Conservation (phyloP, 1,139 yeast species). For the Yamadazyma sp. region DNA sequence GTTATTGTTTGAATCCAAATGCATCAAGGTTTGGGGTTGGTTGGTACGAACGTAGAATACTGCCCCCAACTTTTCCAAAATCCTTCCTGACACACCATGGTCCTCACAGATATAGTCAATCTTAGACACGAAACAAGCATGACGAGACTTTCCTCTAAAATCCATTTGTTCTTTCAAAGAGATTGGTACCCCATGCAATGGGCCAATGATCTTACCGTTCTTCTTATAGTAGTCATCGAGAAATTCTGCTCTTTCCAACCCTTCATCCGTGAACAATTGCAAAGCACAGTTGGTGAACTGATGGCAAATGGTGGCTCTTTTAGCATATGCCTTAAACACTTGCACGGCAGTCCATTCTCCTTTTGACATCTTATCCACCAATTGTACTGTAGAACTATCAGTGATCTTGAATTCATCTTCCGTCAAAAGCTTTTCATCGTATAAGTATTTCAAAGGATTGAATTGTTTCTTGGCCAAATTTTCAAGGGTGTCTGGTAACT, state of each 20-base stretch:
- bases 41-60: constrained; percentile 53
- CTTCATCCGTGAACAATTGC: constrained; percentile 35
- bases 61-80: constrained; percentile 64
- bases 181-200: constrained; percentile 57
- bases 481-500: constrained; percentile 41
- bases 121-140: constrained; percentile 61
- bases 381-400: constrained; percentile 37
- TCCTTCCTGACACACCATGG: constrained; percentile 51
- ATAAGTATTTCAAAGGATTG: constrained; percentile 46
- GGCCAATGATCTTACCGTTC: constrained; percentile 65
- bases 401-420: constrained; percentile 49
- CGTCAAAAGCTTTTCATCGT: constrained; percentile 42
- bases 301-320: constrained; percentile 43
- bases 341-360: constrained; percentile 42
- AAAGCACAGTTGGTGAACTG: constrained; percentile 38
- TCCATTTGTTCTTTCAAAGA: constrained; percentile 56
- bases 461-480: constrained; percentile 42
- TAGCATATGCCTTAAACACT: constrained; percentile 51
- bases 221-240: constrained; percentile 42
- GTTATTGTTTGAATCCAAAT: constrained; percentile 44
- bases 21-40: constrained; percentile 52
- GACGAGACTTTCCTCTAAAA: constrained; percentile 55
- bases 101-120: constrained; percentile 49
- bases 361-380: constrained; percentile 34
- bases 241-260: constrained; percentile 32